These are phyloP conservation scores for Thinopyrum elongatum DNA, from an alignment of 176 grass and related monocot species.

Conservation along the genomic window DNA sequence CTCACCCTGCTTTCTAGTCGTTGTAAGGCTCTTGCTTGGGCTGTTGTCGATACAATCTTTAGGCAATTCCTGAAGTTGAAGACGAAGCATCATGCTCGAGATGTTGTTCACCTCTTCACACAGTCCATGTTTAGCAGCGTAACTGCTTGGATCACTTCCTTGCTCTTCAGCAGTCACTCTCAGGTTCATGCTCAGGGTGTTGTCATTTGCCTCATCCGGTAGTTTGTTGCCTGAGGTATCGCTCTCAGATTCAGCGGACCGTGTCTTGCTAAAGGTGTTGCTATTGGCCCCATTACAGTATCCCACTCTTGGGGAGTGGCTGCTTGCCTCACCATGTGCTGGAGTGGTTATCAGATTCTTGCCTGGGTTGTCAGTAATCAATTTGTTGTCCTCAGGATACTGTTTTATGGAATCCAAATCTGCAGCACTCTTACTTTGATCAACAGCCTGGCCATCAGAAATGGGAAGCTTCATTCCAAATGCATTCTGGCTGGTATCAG, in stretches of 20 bases:
- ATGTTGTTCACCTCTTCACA: slow-evolving; percentile 18
- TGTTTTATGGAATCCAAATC: slow-evolving; percentile 34
- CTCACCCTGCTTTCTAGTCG: not conserved
- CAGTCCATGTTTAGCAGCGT: not conserved
- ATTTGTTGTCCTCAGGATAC: slow-evolving; percentile 20
- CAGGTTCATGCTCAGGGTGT: not conserved
- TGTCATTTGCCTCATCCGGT: not conserved
- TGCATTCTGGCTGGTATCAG: not conserved
- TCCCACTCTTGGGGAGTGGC: not conserved
- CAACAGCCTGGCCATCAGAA: slow-evolving; percentile 15
- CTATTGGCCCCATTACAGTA: not conserved
- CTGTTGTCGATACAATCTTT: not conserved
- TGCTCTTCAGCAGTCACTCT: not conserved
- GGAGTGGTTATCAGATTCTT: not conserved
- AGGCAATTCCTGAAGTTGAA: not conserved
- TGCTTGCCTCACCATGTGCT: not conserved
- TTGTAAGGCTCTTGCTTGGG: not conserved
- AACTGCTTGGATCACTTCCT: slow-evolving; percentile 13
- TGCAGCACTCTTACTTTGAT: slow-evolving; percentile 1
- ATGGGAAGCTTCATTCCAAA: not conserved
- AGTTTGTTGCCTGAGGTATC: not conserved
- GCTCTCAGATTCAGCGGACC: not conserved
- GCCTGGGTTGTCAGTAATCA: not conserved
- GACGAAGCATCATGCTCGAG: not conserved
- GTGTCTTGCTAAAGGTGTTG: not conserved